Base-by-base conservation (phyloP, 345 rosid species). In the Psidium guajava region DNA sequence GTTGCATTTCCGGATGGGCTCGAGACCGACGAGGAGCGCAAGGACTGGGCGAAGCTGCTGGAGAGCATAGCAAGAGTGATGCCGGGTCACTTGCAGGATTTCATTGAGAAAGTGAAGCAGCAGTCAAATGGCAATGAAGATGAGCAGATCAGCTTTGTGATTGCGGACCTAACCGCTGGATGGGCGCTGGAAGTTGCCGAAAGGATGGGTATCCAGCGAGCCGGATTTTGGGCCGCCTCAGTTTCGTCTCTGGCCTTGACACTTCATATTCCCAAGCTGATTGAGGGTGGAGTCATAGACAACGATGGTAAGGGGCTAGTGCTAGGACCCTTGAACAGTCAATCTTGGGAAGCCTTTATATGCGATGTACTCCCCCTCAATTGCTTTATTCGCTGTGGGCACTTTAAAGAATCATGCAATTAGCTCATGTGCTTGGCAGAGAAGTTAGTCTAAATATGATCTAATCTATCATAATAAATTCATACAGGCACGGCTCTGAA, bases 171-270 rank as follows among this genome's bases (percentile, higher is more conserved):
- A 20, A 11, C 42, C 4, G 25, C 81, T 27, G 84, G 85, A 24
- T 88, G 89, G 87, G 89, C 86, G 49, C 81, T 88, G 64, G 85
- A 87, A 82, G 82, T 87, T 69, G 88, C 36, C 36, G 36, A 36
- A 36, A 36, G 36, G 36, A 36, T 36, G 36, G 36, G 36, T 36
- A 36, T 36, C 25, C 84, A 61, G 55, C 36, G 50, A 25, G 90
- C 85, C 22, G 22, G 80, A 4, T 12, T 84, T 42, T 85, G 74
- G 54, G 8, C 50, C 12, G 53, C 90, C 36, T 82, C 82, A 40
- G 88, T 84, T 1, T 87, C 85, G 84, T 27, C 40, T 47, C 22
- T 90, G 83, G 73, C 87, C 21, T 28, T 87, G 86, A 64, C 54
- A 20, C 80, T 88, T 24, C 82, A 56, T 14, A 64, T 86, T 44